phyloP scores from a whole-genome alignment of 768 basidiomycete species.

The Russula ochroleuca region DNA sequence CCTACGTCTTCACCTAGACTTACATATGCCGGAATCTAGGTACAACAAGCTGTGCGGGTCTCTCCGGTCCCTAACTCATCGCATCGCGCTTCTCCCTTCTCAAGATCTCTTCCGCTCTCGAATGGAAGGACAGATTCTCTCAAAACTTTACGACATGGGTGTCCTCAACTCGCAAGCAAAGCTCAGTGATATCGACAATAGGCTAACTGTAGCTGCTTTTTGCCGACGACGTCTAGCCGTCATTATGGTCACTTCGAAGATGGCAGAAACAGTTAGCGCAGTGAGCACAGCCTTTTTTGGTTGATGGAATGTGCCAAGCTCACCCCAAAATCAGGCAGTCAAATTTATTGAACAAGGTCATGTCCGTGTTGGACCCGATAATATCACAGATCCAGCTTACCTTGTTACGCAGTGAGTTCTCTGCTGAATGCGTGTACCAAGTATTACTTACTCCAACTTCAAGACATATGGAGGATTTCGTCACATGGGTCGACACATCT shows the following conservation, averaged over 20 bases:
- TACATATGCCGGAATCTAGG: conserved; percentile 34
- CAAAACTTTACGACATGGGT: conserved; percentile 97
- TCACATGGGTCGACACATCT: conserved; percentile 98
- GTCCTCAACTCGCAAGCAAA: conserved; percentile 83
- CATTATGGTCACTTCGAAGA: conserved; percentile 85
- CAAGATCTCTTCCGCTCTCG: conserved; percentile 83
- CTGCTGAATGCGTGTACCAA: conserved; percentile 4
- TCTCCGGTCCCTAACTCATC: conserved; percentile 79
- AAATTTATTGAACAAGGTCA: conserved; percentile 99
- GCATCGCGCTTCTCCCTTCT: conserved; percentile 78
- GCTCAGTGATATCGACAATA: conserved; percentile 89
- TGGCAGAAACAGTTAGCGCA: conserved; percentile 93
- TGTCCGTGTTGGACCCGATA: conserved; percentile 93
- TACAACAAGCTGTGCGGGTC: conserved; percentile 96
- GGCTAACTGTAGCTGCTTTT: conserved; percentile 92
- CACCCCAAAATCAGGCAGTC: conserved; percentile 60
- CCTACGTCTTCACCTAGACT: conserved; percentile 2
- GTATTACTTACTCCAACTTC: conserved; percentile 11
- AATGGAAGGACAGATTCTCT: conserved; percentile 83
- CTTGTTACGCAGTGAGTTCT: conserved; percentile 74
- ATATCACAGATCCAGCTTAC: conserved; percentile 93
- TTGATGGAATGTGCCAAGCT: conserved; percentile 8
- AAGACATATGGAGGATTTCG: conserved; percentile 98
- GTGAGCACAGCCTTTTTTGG: conserved; percentile 39
- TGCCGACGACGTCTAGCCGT: conserved; percentile 90